Percentiles rank a stretch among this genome's conserved stretches.
These are phyloP conservation scores for Populus hybrid DNA, from an alignment of 441 rosid genomes.

Conservation along the genomic window DNA sequence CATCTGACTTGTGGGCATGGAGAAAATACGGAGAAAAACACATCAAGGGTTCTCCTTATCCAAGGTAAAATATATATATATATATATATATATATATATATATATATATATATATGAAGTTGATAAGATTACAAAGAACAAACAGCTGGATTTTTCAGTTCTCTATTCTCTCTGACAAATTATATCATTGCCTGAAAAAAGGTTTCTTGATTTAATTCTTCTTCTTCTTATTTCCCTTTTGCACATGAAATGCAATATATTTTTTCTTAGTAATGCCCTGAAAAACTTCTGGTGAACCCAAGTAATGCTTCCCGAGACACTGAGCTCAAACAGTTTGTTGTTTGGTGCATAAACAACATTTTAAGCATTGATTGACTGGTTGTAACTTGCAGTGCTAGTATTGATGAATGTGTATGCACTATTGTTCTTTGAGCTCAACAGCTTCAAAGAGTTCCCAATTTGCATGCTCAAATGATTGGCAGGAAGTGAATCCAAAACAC, in stretches of 20 bases:
- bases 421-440: neutral
- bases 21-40: conserved; percentile 96
- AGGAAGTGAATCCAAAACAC: neutral
- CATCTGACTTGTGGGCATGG: conserved; percentile 99
- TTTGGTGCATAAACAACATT: neutral
- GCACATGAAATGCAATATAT: neutral
- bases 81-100: too few relatives aligned
- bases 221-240: neutral
- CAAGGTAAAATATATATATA: too few relatives aligned
- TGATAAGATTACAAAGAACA: conserved; percentile 2
- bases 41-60: conserved; percentile 91
- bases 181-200: neutral
- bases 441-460: neutral
- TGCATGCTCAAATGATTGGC: neutral
- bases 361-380: too few relatives aligned
- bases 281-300: neutral
- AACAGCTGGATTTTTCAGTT: conserved; percentile 6
- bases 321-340: neutral
- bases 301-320: neutral
- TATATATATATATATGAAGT: neutral
- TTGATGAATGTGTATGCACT: neutral
- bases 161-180: neutral
- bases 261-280: neutral
- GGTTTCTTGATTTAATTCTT: neutral
- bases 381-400: neutral